phyloP scores from a whole-genome alignment of 768 basidiomycete genomes.

The Collybia sp. region DNA sequence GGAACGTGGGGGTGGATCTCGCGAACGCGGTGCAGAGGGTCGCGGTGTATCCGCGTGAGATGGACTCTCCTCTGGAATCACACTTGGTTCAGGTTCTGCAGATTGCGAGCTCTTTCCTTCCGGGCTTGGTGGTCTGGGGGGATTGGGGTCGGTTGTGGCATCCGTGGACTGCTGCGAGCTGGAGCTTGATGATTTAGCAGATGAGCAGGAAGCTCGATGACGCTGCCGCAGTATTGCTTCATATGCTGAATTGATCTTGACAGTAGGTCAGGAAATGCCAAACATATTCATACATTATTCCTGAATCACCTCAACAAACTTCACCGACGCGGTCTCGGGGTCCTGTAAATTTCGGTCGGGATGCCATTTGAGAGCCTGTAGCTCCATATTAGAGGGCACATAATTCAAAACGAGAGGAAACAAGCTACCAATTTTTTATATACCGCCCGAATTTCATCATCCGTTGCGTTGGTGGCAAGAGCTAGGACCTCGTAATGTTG shows the following conservation, averaged over 20 bases:
- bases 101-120: too few relatives aligned
- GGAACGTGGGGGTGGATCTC: too few relatives aligned
- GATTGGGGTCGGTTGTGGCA: too few relatives aligned
- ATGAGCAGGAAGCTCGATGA: slow-evolving; percentile 8
- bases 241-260: slow-evolving; percentile 48
- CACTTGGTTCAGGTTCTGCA: too few relatives aligned
- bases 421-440: slow-evolving; percentile 51
- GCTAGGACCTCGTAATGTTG: slow-evolving; percentile 35
- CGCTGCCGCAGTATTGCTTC: slow-evolving; percentile 34
- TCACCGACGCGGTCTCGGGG: slow-evolving; percentile 41
- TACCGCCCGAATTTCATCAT: slow-evolving; percentile 45
- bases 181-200: not conserved
- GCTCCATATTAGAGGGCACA: slow-evolving; percentile 1
- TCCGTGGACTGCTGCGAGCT: too few relatives aligned
- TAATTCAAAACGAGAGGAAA: slow-evolving; percentile 1
- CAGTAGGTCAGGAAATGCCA: not conserved
- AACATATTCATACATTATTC: not conserved
- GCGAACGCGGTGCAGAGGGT: too few relatives aligned
- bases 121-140: too few relatives aligned
- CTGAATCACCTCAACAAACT: slow-evolving; percentile 41
- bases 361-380: slow-evolving; percentile 53
- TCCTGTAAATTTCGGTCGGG: slow-evolving; percentile 45
- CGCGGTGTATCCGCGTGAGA: too few relatives aligned
- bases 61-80: too few relatives aligned
- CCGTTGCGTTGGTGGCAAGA: slow-evolving; percentile 37